A percentile compares a stretch with the other conserved stretches of the same genome.
phyloP scores from a whole-genome alignment of 2,329 filamentous ascomycete species.

The Colletotrichum truncatum region DNA sequence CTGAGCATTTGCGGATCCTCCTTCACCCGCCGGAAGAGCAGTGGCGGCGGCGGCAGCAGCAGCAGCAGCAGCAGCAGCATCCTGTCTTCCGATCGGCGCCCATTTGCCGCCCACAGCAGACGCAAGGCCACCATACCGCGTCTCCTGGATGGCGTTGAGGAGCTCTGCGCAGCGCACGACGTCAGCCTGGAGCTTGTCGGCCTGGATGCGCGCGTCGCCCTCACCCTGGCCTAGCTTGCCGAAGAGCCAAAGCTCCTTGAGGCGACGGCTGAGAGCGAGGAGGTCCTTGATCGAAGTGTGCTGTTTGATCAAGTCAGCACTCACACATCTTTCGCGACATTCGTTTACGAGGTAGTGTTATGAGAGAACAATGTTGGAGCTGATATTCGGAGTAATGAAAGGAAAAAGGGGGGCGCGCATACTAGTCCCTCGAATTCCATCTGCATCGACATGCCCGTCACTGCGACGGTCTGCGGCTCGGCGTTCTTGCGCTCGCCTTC shows the following conservation, averaged over 20 bases:
- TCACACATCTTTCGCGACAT: too few species aligned
- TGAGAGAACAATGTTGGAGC: background rate
- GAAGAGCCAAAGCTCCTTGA: slow-evolving; percentile 58
- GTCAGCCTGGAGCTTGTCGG: slow-evolving; percentile 46
- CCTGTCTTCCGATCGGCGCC: slow-evolving; percentile 36
- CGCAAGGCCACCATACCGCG: slow-evolving; percentile 44
- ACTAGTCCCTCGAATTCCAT: slow-evolving; percentile 56
- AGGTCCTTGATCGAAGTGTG: slow-evolving; percentile 55
- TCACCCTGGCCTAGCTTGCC: slow-evolving; percentile 51
- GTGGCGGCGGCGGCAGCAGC: background rate
- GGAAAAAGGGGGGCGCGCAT: background rate
- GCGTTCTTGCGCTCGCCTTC: slow-evolving; percentile 46
- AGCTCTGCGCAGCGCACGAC: slow-evolving; percentile 45
- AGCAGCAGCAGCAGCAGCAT: background rate
- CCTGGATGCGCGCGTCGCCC: slow-evolving; percentile 43
- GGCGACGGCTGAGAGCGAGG: slow-evolving; percentile 50
- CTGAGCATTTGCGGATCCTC: background rate
- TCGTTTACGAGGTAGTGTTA: too few species aligned
- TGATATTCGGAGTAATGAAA: background rate
- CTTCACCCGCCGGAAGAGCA: background rate
- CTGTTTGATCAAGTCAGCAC: slow-evolving; percentile 32
- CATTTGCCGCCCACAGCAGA: slow-evolving; percentile 47
- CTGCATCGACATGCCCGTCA: slow-evolving; percentile 53
- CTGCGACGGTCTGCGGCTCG: slow-evolving; percentile 51
- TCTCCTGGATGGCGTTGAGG: slow-evolving; percentile 45